Base-by-base conservation (phyloP, 2,329 filamentous ascomycete species). In the Fusarium chaquense region DNA sequence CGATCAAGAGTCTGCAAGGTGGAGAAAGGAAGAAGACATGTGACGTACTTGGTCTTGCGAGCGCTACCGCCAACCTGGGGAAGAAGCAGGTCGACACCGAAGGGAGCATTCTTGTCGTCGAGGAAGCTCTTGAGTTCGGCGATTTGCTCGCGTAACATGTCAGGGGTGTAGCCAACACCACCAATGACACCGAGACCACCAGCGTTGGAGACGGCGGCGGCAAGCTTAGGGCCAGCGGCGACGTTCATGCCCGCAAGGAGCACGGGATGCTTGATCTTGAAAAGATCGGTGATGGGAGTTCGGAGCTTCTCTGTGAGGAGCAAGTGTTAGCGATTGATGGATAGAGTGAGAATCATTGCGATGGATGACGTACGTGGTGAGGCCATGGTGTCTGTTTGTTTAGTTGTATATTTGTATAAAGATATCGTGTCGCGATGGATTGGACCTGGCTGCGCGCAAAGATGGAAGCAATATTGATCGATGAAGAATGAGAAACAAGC, bases 231-330 rank as follows among this genome's bases (percentile, higher is more conserved):
- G 52, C 96, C 96, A 64, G 96, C 96, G 60, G 96, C 96, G 70
- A 98, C 96, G 87, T 99, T 98, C 96, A 99, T 99, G 81, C 96
- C 96, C 75, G 96, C 96, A 68, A 99, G 90, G 77, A 99, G 85
- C 79, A 99, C 86, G 62, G 96, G 96, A 84, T 99, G 96, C 81
- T 97, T 93, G 88, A 99, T 98, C 86, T 93, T 93, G 83, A 99
- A 92, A 71, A 98, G 92, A 88, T 98, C 95, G 75, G 96, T 99
- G 77, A 94, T 86, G 73, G 93, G 90, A 56, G 96, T 99, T 78
- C 93, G 93, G 82, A 99, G 91, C 85, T 81, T 75, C 78, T 81
- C 80, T 81, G 69, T 43, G 44, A 12, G 35, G 28, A 24, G 22
- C n/a, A 15, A 7, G 13, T 20, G 58, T 74, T 51, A 73, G 68